phyloP scores from a whole-genome alignment of 2,329 filamentous ascomycete species.

The Colletotrichum orbiculare region DNA sequence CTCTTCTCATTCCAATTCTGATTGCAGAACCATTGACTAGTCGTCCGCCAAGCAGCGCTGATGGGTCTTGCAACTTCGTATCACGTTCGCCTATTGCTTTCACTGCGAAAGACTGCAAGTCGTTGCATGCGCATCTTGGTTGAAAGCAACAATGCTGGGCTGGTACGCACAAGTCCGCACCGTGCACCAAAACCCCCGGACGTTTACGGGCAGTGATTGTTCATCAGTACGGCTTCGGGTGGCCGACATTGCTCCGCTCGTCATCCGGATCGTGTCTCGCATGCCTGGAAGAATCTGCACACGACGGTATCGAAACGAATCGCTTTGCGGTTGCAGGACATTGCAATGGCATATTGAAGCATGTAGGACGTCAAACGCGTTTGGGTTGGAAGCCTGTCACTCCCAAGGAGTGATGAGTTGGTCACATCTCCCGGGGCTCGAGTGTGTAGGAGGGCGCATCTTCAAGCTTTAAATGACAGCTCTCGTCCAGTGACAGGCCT shows the following conservation, averaged over 20 bases:
- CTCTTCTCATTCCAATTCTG: constrained; percentile 22
- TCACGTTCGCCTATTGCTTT: constrained; percentile 12
- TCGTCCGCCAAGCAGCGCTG: constrained; percentile 26
- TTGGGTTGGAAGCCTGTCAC: constrained; percentile 21
- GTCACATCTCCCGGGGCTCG: constrained; percentile 25
- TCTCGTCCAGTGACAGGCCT: constrained; percentile 32
- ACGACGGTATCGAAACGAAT: constrained; percentile 27
- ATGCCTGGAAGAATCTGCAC: constrained; percentile 17
- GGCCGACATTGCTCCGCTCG: constrained; percentile 14
- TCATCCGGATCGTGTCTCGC: constrained; percentile 26
- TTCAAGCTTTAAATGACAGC: constrained; percentile 25
- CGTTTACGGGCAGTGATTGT: not conserved
- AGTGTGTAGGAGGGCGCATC: constrained; percentile 23
- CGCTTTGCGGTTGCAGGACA: constrained; percentile 24
- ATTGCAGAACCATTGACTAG: constrained; percentile 21
- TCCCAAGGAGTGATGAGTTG: constrained; percentile 24
- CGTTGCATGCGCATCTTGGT: no score
- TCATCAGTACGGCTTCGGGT: constrained; percentile 14
- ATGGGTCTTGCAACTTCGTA: constrained; percentile 29
- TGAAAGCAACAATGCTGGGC: not conserved
- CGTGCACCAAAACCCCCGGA: constrained; percentile 11
- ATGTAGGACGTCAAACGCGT: constrained; percentile 34
- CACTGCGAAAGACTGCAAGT: not conserved
- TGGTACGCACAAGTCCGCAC: constrained; percentile 1
- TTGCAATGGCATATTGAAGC: constrained; percentile 34